Base-by-base conservation (phyloP, 1,139 yeast species). In the Yamadazyma blattariae region DNA sequence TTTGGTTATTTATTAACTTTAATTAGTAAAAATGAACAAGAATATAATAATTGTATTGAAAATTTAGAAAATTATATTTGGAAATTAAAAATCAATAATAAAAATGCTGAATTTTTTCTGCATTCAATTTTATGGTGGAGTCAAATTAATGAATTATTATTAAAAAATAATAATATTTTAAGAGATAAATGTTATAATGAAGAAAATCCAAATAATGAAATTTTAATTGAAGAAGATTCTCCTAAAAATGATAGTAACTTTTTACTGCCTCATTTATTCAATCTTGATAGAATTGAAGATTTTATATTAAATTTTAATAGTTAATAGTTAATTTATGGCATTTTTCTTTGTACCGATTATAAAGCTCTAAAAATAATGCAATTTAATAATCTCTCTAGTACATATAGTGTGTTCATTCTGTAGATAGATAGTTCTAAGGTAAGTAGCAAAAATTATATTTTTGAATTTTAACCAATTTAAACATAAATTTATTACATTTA, bases 101-200 rank as follows among this genome's bases (percentile, higher is more conserved):
- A 45, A 32, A 45, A 40, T 35, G 48, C 47, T 10, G 46, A 43
- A 24, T 45, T 45, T 30, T 38, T 45, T 10, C 41, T 30, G 40
- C 43, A 41, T 37, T 38, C 46, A 2, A 41, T 41, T 12, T 13
- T 37, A n/a, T 45, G 47, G 47, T 45, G 47, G 47, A 20, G 25
- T 29, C 39, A 36, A 27, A 13, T 33, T 13, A 20, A 33, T 23
- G 18, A 14, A 5, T 33, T 33, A 14, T 16, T 33, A 8, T 27
- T 23, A 12, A 14, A 28, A 4, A 5, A 16, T 10, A 24, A 19
- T 9, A 16, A 30, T 17, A 19, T 19, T 19, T 7, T 19, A 7
- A n/a, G n/a, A n/a, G n/a, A n/a, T n/a, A 9, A 19, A 7, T 7
- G 8, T 19, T 19, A 19, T 9, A 19, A 19, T 19, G 7, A 7